Conservation (phyloP, 164 flowering plant species). For the Dillenia suffruticosa region DNA sequence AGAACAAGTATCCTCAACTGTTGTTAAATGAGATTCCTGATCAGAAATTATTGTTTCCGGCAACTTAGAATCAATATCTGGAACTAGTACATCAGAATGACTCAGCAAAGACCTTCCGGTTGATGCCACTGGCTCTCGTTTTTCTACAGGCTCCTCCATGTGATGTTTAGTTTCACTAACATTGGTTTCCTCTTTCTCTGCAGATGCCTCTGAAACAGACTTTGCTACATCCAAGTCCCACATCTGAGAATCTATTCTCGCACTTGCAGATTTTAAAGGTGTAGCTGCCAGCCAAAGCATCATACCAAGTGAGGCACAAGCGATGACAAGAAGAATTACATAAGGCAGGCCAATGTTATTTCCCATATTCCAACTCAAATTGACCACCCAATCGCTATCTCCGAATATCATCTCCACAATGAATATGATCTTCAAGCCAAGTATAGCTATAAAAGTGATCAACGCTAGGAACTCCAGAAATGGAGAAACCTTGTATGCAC, state of each 20-base stretch:
- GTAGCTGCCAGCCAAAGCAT: conserved; percentile 87
- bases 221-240: conserved; percentile 44
- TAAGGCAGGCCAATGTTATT: conserved; percentile 35
- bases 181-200: conserved; percentile 29
- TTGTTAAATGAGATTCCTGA: conserved; percentile 21
- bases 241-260: conserved; percentile 31
- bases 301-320: conserved; percentile 54
- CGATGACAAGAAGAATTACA: conserved; percentile 45
- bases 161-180: conserved; percentile 14
- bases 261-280: conserved; percentile 77
- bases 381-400: conserved; percentile 72
- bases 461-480: conserved; percentile 60
- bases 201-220: conserved; percentile 18
- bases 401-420: conserved; percentile 83
- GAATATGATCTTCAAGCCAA: conserved; percentile 66
- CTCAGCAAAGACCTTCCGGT: conserved; percentile 18
- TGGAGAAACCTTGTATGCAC: conserved; percentile 55
- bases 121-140: conserved; percentile 8
- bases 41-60: conserved; percentile 53
- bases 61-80: conserved; percentile 31
- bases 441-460: conserved; percentile 58
- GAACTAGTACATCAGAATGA: conserved; percentile 26
- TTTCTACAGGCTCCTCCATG: conserved; percentile 28
- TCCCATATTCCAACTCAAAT: conserved; percentile 63
- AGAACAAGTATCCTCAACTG: conserved; percentile 30